Base-by-base conservation (phyloP, 306 rosid genomes). In the Carpinus fangiana region DNA sequence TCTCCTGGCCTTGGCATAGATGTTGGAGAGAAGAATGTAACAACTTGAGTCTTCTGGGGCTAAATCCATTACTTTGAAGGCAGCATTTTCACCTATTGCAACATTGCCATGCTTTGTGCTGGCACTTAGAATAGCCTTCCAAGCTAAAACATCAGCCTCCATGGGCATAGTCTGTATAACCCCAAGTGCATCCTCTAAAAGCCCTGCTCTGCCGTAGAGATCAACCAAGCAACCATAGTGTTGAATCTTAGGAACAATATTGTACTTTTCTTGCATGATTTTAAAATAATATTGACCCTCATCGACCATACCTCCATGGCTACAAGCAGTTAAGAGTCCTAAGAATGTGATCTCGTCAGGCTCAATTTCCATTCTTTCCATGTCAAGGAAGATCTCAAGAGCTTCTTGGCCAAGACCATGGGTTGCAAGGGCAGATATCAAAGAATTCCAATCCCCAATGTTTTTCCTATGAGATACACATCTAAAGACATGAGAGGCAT, bases 381-480 rank as follows among this genome's bases (percentile, higher is more conserved):
- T 69, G 60, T 86, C 87, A 36, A 28, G 50, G 66, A 90, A 90
- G 46, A 85, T 45, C 65, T 77, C 59, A 11, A 86, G 64, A 16
- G 92, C 87, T 60, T 81, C 84, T 34, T 57, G 78, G n/a, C 87
- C 92, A 64, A 84, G 84, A 54, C 87, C 92, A 64, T 88, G 90
- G 8, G 80, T 55, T 67, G 86, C 84, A 62, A 90, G 78, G 56
- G 85, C 85, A 53, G 89, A 82, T 28, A 90, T 82, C 86, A 88
- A 76, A 52, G 86, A 82, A 81, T 85, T 88, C 88, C 90, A 88
- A 59, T 88, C 88, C 28, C 85, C 88, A 36, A 78, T 21, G 26
- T 86, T 88, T 70, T 76, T 75, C 53, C 31, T 46, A 47, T 65
- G 82, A 73, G 85, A 76, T 64, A 87, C 21, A 66, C 72, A 82